A percentile compares a stretch with the other conserved stretches of the same genome.
Evolutionary conservation across 2,329 filamentous ascomycete species (phyloP).

Genomic region (Waltergamsia citrina): DNA sequence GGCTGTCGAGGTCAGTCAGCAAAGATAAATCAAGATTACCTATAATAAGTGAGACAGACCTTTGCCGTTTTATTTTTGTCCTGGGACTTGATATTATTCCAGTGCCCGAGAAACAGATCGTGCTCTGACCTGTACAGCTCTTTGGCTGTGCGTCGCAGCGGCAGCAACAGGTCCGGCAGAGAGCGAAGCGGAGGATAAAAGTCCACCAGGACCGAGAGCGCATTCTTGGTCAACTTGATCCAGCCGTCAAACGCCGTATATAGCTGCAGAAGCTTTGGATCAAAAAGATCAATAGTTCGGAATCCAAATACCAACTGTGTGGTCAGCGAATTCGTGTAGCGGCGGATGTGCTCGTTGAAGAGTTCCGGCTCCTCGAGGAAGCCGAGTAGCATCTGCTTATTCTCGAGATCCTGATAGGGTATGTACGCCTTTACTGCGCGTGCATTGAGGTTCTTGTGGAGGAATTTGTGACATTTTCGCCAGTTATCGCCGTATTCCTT

Average conservation of each 20-base stretch:
- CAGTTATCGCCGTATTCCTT: slow-evolving; percentile 1
- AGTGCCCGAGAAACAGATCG: slow-evolving; percentile 8
- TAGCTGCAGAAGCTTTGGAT: slow-evolving; percentile 31
- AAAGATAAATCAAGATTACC: neutral
- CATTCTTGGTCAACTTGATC: neutral
- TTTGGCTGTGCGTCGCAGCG: slow-evolving; percentile 16
- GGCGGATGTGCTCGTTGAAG: slow-evolving; percentile 33
- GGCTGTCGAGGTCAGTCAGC: slow-evolving; percentile 6
- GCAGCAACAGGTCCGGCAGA: slow-evolving; percentile 6
- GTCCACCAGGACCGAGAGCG: slow-evolving; percentile 34
- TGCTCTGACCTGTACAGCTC: slow-evolving; percentile 17
- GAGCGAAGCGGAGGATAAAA: slow-evolving; percentile 29
- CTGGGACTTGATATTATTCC: slow-evolving; percentile 8
- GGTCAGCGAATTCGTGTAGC: slow-evolving; percentile 38
- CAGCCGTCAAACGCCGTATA: slow-evolving; percentile 16
- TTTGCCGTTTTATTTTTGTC: slow-evolving; percentile 7
- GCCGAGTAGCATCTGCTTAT: slow-evolving; percentile 33
- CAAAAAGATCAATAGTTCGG: slow-evolving; percentile 28
- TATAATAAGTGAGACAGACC: neutral
- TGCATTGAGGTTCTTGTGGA: slow-evolving; percentile 28
- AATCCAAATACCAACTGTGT: slow-evolving; percentile 42
- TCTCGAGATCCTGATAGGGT: slow-evolving; percentile 26
- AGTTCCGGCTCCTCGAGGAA: slow-evolving; percentile 21
- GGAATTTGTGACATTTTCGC: slow-evolving; percentile 13
- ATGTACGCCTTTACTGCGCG: slow-evolving; percentile 29